phyloP scores from a whole-genome alignment of 1,284 basidiomycete genomes.

The Melampsora americana region DNA sequence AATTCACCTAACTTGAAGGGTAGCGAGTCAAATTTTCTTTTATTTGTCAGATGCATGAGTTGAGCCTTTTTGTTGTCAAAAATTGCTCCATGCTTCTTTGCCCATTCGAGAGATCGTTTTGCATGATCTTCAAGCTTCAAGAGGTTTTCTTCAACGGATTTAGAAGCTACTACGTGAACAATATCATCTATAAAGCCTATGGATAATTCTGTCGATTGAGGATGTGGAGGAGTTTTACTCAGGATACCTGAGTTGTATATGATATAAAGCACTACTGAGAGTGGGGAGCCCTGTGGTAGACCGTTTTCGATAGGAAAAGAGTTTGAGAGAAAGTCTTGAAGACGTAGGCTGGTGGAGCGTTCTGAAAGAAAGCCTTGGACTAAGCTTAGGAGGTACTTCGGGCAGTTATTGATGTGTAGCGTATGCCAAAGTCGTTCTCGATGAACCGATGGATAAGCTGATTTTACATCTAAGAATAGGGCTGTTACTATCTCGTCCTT shows the following conservation, averaged over 20 bases:
- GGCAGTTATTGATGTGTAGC: neutral
- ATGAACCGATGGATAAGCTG: constrained; percentile 16
- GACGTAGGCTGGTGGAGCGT: neutral
- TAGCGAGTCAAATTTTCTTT: neutral
- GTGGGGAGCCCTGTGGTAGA: constrained; percentile 18
- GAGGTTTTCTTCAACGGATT: neutral
- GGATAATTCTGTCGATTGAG: neutral
- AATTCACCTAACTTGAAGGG: neutral
- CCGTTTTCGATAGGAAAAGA: neutral
- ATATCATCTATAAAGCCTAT: constrained; percentile 27
- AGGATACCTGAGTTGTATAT: constrained; percentile 18
- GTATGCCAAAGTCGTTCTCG: neutral
- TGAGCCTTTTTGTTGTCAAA: constrained; percentile 7
- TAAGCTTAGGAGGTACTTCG: neutral
- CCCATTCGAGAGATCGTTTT: neutral
- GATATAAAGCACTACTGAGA: constrained; percentile 16
- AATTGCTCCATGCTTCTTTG: constrained; percentile 2
- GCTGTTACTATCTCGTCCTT: too few relatives aligned
- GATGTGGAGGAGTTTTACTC: neutral
- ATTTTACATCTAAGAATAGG: too few relatives aligned
- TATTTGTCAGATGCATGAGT: neutral
- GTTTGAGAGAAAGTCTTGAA: neutral
- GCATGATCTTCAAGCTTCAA: neutral
- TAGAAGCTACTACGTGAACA: neutral
- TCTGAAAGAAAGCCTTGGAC: neutral